phyloP scores from a whole-genome alignment of 2,329 filamentous ascomycete genomes.

The Stachybotrys chlorohalonatus region DNA sequence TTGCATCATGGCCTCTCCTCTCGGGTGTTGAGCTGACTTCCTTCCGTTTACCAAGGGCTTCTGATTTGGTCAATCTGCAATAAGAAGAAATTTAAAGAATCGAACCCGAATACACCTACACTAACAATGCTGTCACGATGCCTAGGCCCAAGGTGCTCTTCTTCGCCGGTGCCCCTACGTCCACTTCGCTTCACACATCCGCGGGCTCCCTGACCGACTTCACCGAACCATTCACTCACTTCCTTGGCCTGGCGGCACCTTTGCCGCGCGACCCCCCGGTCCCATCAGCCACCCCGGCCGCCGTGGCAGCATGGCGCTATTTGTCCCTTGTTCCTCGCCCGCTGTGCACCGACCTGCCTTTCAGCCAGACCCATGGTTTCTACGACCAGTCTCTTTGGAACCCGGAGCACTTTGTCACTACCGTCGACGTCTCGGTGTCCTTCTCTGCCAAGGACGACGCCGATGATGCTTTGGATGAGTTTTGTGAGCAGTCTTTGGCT shows the following conservation, averaged over 20 bases:
- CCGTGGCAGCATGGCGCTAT: conserved; percentile 41
- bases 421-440: conserved; percentile 27
- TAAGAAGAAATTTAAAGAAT: neutral
- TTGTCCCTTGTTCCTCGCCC: conserved; percentile 37
- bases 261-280: neutral
- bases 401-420: conserved; percentile 38
- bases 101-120: neutral
- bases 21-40: too few relatives aligned
- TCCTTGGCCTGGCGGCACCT: conserved; percentile 12
- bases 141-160: conserved; percentile 23
- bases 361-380: conserved; percentile 40
- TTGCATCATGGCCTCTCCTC: too few relatives aligned
- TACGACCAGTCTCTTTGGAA: conserved; percentile 10
- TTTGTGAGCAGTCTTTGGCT: conserved; percentile 71
- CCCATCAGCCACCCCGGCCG: conserved; percentile 17
- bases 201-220: conserved; percentile 20
- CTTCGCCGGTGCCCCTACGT: conserved; percentile 23
- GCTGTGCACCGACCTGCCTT: conserved; percentile 32
- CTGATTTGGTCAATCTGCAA: too few relatives aligned
- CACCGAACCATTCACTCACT: conserved; percentile 12
- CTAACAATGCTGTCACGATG: conserved; percentile 8
- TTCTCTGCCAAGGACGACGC: conserved; percentile 18
- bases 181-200: conserved; percentile 16
- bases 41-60: too few relatives aligned
- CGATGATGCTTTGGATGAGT: conserved; percentile 44